Base-by-base conservation (phyloP, 2,329 filamentous ascomycete genomes). In the Neofusicoccum sp. region DNA sequence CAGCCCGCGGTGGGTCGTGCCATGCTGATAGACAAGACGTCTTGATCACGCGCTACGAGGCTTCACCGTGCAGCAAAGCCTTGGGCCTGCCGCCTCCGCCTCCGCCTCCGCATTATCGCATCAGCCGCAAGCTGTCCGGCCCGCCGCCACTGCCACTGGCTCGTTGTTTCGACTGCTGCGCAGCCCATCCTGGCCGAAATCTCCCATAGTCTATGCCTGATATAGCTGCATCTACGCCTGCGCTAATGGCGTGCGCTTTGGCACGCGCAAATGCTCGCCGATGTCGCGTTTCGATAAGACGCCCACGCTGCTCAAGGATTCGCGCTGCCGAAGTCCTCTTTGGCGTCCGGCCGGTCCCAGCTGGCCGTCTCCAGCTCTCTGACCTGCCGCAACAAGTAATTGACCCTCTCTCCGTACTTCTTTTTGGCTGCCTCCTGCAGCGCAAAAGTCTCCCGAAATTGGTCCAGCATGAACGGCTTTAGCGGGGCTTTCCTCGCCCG, bases 341-440 rank as follows among this genome's bases (percentile, higher is more conserved):
- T 83, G 1, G 90, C 90, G 71, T 84, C 88, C 36, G 78, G 73
- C 61, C 86, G 79, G 73, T 93, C 83, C 91, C 92, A 96, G 33
- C 88, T 91, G 61, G 81, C 79, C 68, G 79, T 79, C 78, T 96
- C 93, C 47, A 96, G 73, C 38, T 66, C 66, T 67, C 82, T 79
- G 2, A 93, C 83, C 41, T 77, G 75, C n/a, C 74, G 71, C 48
- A 88, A 78, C 58, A 95, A 76, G 12, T 79, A 78, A 65, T 75
- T 73, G 34, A 89, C 85, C 62, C 80, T 80, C 44, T 70, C 70
- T 40, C 81, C 79, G 64, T 86, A 85, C 62, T 74, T 75, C 51
- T 66, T 66, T 70, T 81, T 84, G 26, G 84, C 83, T 54, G 81
- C 76, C 70, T 89, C 82, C 71, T 93, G 89, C 65, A 84, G 71